Evolutionary conservation across 176 grass and related monocot genomes (phyloP).

Genomic region (Dactylis glomerata): DNA sequence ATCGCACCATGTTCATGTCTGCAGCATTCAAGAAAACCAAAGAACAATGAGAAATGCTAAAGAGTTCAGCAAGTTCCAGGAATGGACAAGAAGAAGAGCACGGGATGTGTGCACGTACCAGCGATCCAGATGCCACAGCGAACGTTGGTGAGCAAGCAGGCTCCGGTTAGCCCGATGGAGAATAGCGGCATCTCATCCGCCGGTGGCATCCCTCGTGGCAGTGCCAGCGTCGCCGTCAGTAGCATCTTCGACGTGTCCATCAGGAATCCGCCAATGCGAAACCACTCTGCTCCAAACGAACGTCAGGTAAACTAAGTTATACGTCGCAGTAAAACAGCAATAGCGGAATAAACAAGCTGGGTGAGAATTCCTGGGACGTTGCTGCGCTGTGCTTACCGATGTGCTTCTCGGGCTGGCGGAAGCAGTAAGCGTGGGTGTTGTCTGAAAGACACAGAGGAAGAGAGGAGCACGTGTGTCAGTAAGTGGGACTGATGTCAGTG

Average conservation of each 20-base stretch:
- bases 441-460: constrained; percentile 33
- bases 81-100: background rate
- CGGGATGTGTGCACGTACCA: constrained; percentile 36
- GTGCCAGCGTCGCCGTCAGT: constrained; percentile 55
- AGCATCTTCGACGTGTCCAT: constrained; percentile 54
- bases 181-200: constrained; percentile 6
- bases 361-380: background rate
- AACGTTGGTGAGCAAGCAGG: constrained; percentile 49
- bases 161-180: constrained; percentile 49
- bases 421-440: constrained; percentile 62
- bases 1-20: constrained; percentile 81
- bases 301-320: background rate
- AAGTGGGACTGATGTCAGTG: constrained; percentile 11
- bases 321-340: background rate
- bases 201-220: constrained; percentile 39
- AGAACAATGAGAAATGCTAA: background rate
- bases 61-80: background rate
- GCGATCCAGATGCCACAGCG: constrained; percentile 89
- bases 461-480: constrained; percentile 29
- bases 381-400: constrained; percentile 49
- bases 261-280: constrained; percentile 73
- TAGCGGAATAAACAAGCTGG: background rate
- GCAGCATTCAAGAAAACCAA: constrained; percentile 24
- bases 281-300: constrained; percentile 47
- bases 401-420: constrained; percentile 58